Conservation (phyloP, 192 early-diverging fungal genomes). For the Phlyctochytrium planicorne region DNA sequence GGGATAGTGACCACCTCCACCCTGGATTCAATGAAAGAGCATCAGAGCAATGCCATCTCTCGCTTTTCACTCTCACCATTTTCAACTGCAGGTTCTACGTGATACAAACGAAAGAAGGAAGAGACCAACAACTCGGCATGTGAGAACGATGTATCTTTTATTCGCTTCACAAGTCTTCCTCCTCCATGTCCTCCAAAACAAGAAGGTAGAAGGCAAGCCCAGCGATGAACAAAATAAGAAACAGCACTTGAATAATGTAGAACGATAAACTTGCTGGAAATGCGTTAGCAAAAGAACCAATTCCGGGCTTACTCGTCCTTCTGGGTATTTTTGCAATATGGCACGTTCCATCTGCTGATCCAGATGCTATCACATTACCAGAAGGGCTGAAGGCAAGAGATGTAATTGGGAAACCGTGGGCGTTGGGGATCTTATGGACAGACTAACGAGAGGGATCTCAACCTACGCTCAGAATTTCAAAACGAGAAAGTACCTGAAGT, state of each 20-base stretch:
- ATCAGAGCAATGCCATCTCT: neutral
- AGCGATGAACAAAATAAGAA: neutral
- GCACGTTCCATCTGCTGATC: slow-evolving; percentile 73
- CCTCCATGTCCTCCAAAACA: neutral
- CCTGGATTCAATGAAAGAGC: too few relatives aligned
- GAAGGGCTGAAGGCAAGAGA: slow-evolving; percentile 70
- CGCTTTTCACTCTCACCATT: neutral
- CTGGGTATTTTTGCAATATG: slow-evolving; percentile 31
- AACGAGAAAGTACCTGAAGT: slow-evolving; percentile 40
- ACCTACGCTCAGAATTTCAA: neutral
- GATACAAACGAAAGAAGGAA: too few relatives aligned
- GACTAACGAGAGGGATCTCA: slow-evolving; percentile 27
- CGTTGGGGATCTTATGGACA: slow-evolving; percentile 59
- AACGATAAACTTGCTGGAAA: neutral
- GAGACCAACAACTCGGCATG: too few relatives aligned
- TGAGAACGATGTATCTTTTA: neutral
- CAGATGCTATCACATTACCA: slow-evolving; percentile 68
- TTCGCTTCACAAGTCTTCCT: neutral
- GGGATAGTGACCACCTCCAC: slow-evolving; percentile 43
- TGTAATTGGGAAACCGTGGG: slow-evolving; percentile 81
- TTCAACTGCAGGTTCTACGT: too few relatives aligned
- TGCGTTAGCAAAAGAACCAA: neutral
- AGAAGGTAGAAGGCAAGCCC: neutral
- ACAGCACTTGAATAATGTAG: neutral
- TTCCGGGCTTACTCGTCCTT: slow-evolving; percentile 15